phyloP scores from a whole-genome alignment of 495 filamentous ascomycete species.

The Bathelium albidoporum region DNA sequence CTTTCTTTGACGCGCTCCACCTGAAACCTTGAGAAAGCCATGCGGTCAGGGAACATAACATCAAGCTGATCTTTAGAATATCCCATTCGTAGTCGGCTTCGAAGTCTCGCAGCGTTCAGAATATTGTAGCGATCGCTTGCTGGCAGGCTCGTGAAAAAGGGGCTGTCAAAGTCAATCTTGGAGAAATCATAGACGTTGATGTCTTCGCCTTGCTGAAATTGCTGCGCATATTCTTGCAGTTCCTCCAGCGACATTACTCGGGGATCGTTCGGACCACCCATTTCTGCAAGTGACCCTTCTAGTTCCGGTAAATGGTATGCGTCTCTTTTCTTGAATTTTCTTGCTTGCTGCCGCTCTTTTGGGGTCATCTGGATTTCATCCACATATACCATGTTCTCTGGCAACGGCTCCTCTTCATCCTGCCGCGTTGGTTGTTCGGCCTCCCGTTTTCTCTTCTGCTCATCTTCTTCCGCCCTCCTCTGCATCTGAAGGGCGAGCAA shows the following conservation, averaged over 20 bases:
- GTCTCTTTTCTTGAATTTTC: constrained; percentile 82
- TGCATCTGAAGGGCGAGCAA: constrained; percentile 89
- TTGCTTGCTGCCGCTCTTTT: constrained; percentile 59
- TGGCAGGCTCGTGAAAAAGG: constrained; percentile 85
- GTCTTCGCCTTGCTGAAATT: constrained; percentile 88
- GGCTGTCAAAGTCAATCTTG: constrained; percentile 92
- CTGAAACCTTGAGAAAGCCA: constrained; percentile 93
- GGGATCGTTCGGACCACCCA: constrained; percentile 85
- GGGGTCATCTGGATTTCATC: constrained; percentile 76
- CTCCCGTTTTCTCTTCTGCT: constrained; percentile 48
- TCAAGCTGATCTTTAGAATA: constrained; percentile 93
- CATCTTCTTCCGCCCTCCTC: constrained; percentile 73
- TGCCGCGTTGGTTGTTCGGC: constrained; percentile 22
- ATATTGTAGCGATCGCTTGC: constrained; percentile 93
- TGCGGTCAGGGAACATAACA: constrained; percentile 92
- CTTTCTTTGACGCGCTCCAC: constrained; percentile 86
- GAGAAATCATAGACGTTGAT: constrained; percentile 97
- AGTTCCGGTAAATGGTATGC: constrained; percentile 88
- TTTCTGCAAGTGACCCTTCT: constrained; percentile 59
- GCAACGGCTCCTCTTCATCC: constrained; percentile 47
- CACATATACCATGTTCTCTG: constrained; percentile 72
- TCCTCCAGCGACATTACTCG: constrained; percentile 92
- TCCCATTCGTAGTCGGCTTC: constrained; percentile 86
- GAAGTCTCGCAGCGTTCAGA: constrained; percentile 77
- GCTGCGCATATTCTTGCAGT: constrained; percentile 79